Evolutionary conservation across 2,329 filamentous ascomycete genomes (phyloP).

Genomic region (Beauveria sp.): DNA sequence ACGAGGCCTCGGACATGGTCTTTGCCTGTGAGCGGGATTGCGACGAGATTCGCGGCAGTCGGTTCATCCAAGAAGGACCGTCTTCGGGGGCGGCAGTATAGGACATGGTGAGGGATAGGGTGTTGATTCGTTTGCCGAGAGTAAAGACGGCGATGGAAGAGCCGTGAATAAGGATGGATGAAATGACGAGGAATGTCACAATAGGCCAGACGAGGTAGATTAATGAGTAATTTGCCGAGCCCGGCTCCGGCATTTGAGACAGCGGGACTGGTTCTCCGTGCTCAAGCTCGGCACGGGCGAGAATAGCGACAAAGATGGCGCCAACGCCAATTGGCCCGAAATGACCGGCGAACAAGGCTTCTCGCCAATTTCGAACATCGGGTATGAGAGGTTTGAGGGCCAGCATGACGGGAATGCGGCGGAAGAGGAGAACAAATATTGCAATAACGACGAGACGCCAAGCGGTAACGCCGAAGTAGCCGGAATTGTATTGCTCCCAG

Average conservation of each 20-base stretch:
- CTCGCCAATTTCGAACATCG: conserved; percentile 96
- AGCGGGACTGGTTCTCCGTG: conserved; percentile 67
- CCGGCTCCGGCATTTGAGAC: conserved; percentile 47
- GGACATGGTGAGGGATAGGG: conserved; percentile 87
- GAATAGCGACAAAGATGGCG: conserved; percentile 88
- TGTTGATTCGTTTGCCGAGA: conserved; percentile 96
- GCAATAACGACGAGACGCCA: conserved; percentile 93
- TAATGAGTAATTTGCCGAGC: conserved; percentile 55
- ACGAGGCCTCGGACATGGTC: conserved; percentile 73
- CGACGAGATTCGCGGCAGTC: conserved; percentile 64
- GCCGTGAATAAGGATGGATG: conserved; percentile 90
- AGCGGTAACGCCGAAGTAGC: conserved; percentile 64
- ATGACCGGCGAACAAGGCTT: conserved; percentile 92
- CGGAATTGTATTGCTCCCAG: conserved; percentile 83
- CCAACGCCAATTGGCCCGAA: conserved; percentile 97
- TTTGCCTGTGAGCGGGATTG: conserved; percentile 74
- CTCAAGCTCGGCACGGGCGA: conserved; percentile 88
- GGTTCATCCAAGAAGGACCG: conserved; percentile 89
- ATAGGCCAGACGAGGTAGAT: conserved; percentile 93
- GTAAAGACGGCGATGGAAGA: conserved; percentile 99
- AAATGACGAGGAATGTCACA: conserved; percentile 84
- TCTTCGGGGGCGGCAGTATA: conserved; percentile 88
- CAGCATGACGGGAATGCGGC: conserved; percentile 92
- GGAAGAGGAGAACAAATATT: conserved; percentile 90
- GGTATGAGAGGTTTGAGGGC: conserved; percentile 85